A percentile compares a stretch with the other conserved stretches of the same genome.
Evolutionary conservation across 352 stramenopile species (phyloP).

Genomic region (Chrysophaeum taylorii): DNA sequence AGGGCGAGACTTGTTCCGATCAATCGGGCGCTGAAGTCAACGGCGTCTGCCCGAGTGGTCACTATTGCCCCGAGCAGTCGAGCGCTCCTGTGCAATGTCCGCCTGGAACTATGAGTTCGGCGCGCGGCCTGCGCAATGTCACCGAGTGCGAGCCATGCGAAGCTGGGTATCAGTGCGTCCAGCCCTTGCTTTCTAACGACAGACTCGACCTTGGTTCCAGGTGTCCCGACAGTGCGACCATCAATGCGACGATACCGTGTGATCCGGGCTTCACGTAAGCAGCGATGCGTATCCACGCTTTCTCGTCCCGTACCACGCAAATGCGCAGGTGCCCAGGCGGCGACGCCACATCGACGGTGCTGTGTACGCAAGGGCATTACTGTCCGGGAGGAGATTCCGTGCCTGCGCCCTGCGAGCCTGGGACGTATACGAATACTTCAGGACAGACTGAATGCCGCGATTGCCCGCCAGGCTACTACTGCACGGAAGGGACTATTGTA

Average conservation of each 20-base stretch:
- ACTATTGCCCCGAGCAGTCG: constrained; percentile 56
- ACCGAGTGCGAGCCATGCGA: not conserved
- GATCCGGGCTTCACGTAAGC: not conserved
- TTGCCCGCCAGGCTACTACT: constrained; percentile 48
- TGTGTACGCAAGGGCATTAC: constrained; percentile 52
- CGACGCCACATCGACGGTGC: constrained; percentile 25
- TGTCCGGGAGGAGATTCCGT: constrained; percentile 49
- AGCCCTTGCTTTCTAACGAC: no score
- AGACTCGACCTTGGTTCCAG: no score
- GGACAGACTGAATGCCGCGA: constrained; percentile 43
- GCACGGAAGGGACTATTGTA: not conserved
- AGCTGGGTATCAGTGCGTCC: not conserved
- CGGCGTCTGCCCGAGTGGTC: constrained; percentile 52
- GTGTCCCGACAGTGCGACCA: not conserved
- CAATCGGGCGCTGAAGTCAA: not conserved
- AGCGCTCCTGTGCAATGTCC: constrained; percentile 33
- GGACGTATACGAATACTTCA: constrained; percentile 30
- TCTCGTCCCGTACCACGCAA: no score
- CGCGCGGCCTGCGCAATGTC: not conserved
- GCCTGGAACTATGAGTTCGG: not conserved
- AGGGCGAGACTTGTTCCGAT: not conserved
- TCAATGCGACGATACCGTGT: constrained; percentile 25
- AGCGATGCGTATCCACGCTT: no score
- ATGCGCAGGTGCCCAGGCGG: constrained; percentile 46
- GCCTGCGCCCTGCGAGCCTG: constrained; percentile 41